phyloP scores from a whole-genome alignment of 2,329 filamentous ascomycete genomes.

The Exophiala sp. region DNA sequence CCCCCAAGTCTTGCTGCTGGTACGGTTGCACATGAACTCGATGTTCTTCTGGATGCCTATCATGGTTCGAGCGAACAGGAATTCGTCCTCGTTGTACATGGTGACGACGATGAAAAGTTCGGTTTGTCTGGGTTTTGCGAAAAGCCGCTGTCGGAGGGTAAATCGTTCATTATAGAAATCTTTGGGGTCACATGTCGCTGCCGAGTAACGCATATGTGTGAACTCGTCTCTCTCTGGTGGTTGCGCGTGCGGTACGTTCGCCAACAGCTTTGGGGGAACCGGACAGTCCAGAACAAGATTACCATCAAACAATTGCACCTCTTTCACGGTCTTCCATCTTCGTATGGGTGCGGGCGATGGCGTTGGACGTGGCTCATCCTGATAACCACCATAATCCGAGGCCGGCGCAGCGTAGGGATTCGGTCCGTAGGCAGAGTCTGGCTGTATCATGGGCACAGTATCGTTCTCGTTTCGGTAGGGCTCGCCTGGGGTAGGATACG shows the following conservation, averaged over 20 bases:
- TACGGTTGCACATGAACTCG: slow-evolving; percentile 93
- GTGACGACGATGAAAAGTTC: slow-evolving; percentile 96
- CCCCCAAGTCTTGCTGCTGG: slow-evolving; percentile 95
- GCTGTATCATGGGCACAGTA: slow-evolving; percentile 68
- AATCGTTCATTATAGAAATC: slow-evolving; percentile 88
- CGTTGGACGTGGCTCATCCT: slow-evolving; percentile 34
- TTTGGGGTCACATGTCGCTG: slow-evolving; percentile 87
- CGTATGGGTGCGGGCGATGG: slow-evolving; percentile 63
- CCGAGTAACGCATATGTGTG: slow-evolving; percentile 80
- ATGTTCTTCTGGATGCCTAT: slow-evolving; percentile 98
- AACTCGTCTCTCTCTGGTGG: slow-evolving; percentile 76
- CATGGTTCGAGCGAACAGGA: slow-evolving; percentile 93
- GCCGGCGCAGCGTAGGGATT: slow-evolving; percentile 49
- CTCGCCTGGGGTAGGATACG: slow-evolving; percentile 53
- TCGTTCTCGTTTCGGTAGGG: slow-evolving; percentile 70
- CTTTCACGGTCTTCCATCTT: slow-evolving; percentile 97
- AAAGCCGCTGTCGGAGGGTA: slow-evolving; percentile 84
- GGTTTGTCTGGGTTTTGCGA: slow-evolving; percentile 86
- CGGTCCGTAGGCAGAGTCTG: slow-evolving; percentile 60
- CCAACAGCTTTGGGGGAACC: slow-evolving; percentile 81
- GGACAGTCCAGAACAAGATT: slow-evolving; percentile 97
- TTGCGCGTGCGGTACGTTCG: slow-evolving; percentile 78
- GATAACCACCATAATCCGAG: slow-evolving; percentile 32
- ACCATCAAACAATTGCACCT: slow-evolving; percentile 93
- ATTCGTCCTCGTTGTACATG: slow-evolving; percentile 99